Evolutionary conservation across 306 rosid genomes (phyloP).

Genomic region (Sphenostylis stenocarpa): DNA sequence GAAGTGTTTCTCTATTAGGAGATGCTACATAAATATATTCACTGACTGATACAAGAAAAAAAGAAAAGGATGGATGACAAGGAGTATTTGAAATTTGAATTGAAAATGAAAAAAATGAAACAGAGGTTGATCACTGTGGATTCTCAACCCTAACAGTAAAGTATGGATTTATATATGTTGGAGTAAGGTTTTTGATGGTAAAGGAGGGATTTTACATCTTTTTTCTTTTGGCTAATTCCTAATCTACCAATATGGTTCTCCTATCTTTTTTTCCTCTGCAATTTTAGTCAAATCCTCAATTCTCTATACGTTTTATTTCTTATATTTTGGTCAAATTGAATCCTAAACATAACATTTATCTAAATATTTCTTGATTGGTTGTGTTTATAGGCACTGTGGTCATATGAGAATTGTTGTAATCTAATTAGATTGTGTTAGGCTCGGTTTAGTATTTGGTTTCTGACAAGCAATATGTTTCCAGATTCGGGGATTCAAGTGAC

Average conservation of each 20-base stretch:
- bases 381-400: neutral
- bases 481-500: conserved; percentile 31
- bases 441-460: neutral
- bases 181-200: neutral
- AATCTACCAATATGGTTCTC: too few species aligned
- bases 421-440: neutral
- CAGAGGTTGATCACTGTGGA: neutral
- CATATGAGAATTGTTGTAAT: neutral
- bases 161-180: neutral
- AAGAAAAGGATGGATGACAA: neutral
- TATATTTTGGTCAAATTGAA: too few species aligned
- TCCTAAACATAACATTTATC: neutral
- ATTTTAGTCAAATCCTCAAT: too few species aligned
- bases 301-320: too few species aligned
- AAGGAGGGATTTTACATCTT: too few species aligned
- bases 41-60: neutral
- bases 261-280: too few species aligned
- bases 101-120: neutral
- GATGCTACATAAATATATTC: neutral
- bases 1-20: neutral
- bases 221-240: too few species aligned
- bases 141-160: neutral
- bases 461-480: conserved; percentile 24
- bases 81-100: neutral
- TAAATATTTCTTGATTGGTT: neutral